Evolutionary conservation across 495 filamentous ascomycete genomes (phyloP), one percentile per base, ranked within the genome.

Genomic region (Annulohypoxylon stygium): DNA sequence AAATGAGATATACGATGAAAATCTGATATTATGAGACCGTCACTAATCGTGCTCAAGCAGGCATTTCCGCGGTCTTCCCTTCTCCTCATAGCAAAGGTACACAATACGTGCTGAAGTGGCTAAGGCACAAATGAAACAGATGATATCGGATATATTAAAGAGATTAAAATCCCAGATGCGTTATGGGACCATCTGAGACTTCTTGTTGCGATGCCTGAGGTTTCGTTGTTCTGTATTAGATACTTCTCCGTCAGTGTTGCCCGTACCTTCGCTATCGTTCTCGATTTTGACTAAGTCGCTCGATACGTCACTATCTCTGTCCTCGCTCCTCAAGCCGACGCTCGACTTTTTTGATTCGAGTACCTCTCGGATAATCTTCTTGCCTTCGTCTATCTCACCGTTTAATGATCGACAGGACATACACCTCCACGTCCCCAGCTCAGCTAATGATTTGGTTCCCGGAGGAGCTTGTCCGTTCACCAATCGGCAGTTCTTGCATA

Each of bases 381-480:
- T 90, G 1, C 87, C 89, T 73, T 93, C 91, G 65, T 90, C 86
- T 33, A 84, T 89, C 69, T 93, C 91, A 1, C 95, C 95, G 78
- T 99, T 99, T 86, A 87, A 88, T n/a, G 88, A 84, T 0, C 92
- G 90, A 75, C 96, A 99, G 48, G 88, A 90, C 67, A 90, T 91
- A 82, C 96, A 99, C 60, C 91, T 90, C 96, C 96, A 99, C 72
- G 85, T 87, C 9, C 95, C 96, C 0, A 99, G 79, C 48, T 97
- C 95, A 14, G 92, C 88, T 14, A 94, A 82, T 0, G 84, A 88
- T 75, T 89, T 91, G 2, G 91, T 89, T 2, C 97, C 96, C 0
- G 96, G 96, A 10, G 96, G 95, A 2, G 97, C 96, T 76, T 97
- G 95, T 3, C 96, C 96, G 77, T 99, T 99, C 36, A 99, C 95